Base-by-base conservation (phyloP, 2,329 filamentous ascomycete genomes). In the Fusarium verrucosum region DNA sequence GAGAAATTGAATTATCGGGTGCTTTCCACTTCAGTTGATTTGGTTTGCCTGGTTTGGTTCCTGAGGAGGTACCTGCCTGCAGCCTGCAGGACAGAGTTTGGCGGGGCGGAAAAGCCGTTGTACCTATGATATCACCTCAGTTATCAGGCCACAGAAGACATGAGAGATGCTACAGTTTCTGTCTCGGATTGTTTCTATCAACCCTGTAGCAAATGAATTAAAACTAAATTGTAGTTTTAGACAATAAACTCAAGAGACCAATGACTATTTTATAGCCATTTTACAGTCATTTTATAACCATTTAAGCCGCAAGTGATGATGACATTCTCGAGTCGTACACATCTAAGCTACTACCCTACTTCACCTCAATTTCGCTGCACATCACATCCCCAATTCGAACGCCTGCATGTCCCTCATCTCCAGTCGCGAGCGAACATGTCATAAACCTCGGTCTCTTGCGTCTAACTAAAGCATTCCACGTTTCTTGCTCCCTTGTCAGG, bases 401-500 rank as follows among this genome's bases (percentile, higher is more conserved):
- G 50, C 55, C 50, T 65, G 71, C 60, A 68, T 61, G 54, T 45
- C 37, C 50, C 23, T 42, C 59, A 50, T 66, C 50, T 58, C 71
- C 70, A 73, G 71, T 72, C 68, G 65, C 63, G 57, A 65, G 60
- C 57, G 69, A 72, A 73, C 71, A 73, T 73, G 71, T 73, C 71
- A 73, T 70, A 63, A 54, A 25, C 55, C 36, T 40, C 40, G 55
- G 9, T 22, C 41, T 43, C 55, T 58, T 61, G 51, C 41, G 44
- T 54, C 52, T n/a, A 61, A 61, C 57, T 57, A 60, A 57, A 58
- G 43, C 58, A 58, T 58, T 57, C 54, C 56, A 58, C 62, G 52
- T 60, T 43, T 55, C 36, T 50, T 33, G 32, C 35, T 26, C 56
- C 63, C 55, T 59, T 67, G 52, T 58, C 66, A 46, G 50, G 47